These are phyloP conservation scores for Gracilaria caudata DNA, from an alignment of 23 red algal species.

Conservation along the genomic window DNA sequence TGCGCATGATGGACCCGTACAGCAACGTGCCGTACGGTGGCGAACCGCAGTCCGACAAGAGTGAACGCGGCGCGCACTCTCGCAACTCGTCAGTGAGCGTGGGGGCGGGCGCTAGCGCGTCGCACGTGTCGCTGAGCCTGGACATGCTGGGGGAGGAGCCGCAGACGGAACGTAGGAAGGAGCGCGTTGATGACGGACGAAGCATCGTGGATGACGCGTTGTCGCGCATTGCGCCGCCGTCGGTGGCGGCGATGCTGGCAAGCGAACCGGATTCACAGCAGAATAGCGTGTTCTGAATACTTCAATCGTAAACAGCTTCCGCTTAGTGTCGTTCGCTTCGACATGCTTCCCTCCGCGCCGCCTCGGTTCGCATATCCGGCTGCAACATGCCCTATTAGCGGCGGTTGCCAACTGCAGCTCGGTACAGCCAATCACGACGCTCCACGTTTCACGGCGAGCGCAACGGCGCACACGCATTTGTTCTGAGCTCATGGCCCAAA, in stretches of 20 bases:
- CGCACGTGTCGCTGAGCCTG: neutral
- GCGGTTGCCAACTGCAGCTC: too few relatives aligned
- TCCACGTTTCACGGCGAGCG: too few relatives aligned
- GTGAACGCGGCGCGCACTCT: neutral
- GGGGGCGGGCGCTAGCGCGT: neutral
- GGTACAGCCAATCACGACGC: too few relatives aligned
- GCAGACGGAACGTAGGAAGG: too few relatives aligned
- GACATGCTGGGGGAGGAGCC: neutral
- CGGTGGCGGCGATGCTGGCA: neutral
- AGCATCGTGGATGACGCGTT: neutral
- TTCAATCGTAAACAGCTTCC: too few relatives aligned
- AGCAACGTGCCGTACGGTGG: neutral
- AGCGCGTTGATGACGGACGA: neutral
- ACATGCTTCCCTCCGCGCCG: too few relatives aligned
- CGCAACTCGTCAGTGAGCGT: neutral
- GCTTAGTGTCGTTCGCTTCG: too few relatives aligned
- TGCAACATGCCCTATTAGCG: too few relatives aligned
- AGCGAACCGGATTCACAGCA: neutral
- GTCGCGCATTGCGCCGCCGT: constrained; percentile 11
- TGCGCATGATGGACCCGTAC: constrained; percentile 6
- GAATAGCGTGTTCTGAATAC: too few relatives aligned
- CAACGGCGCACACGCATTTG: too few relatives aligned
- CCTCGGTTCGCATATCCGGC: too few relatives aligned
- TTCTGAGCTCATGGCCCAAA: too few relatives aligned
- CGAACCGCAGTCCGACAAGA: neutral